Conservation (phyloP, 805 yeast species). For the Metschnikowia aberdeeniae region DNA sequence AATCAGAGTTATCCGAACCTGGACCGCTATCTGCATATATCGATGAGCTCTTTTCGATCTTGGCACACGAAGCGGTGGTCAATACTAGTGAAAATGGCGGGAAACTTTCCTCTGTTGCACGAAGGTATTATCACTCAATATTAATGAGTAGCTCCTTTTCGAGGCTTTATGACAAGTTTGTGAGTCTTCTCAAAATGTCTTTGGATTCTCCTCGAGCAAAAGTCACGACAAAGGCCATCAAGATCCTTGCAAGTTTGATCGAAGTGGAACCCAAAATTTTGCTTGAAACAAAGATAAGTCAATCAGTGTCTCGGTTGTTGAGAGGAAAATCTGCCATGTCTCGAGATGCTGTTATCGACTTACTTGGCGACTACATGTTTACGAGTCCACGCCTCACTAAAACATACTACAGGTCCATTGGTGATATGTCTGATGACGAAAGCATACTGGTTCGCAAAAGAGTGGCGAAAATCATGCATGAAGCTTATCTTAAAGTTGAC, state of each 20-base stretch:
- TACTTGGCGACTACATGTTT: slow-evolving; percentile 48
- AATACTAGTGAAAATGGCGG: neutral
- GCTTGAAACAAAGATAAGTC: slow-evolving; percentile 45
- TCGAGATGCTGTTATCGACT: slow-evolving; percentile 70
- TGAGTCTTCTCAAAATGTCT: slow-evolving; percentile 42
- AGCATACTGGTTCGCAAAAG: slow-evolving; percentile 64
- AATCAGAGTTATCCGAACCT: neutral
- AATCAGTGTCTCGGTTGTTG: slow-evolving; percentile 48
- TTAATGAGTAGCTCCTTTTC: slow-evolving; percentile 4
- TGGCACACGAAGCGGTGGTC: neutral
- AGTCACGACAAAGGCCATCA: slow-evolving; percentile 54
- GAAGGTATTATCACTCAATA: slow-evolving; percentile 2
- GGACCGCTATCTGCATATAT: neutral
- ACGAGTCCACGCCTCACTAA: slow-evolving; percentile 43
- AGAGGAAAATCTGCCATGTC: slow-evolving; percentile 66
- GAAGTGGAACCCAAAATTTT: slow-evolving; percentile 51
- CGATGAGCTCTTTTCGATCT: slow-evolving; percentile 5
- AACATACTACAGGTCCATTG: slow-evolving; percentile 47
- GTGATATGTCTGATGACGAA: slow-evolving; percentile 50
- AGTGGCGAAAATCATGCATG: slow-evolving; percentile 49
- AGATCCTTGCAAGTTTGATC: slow-evolving; percentile 53
- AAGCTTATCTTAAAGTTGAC: slow-evolving; percentile 39
- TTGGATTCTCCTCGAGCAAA: slow-evolving; percentile 31
- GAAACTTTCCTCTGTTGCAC: neutral
- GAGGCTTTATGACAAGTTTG: slow-evolving; percentile 47